These are phyloP conservation scores for Podospora appendiculata DNA, from an alignment of 495 filamentous ascomycete genomes.

Conservation along the genomic window DNA sequence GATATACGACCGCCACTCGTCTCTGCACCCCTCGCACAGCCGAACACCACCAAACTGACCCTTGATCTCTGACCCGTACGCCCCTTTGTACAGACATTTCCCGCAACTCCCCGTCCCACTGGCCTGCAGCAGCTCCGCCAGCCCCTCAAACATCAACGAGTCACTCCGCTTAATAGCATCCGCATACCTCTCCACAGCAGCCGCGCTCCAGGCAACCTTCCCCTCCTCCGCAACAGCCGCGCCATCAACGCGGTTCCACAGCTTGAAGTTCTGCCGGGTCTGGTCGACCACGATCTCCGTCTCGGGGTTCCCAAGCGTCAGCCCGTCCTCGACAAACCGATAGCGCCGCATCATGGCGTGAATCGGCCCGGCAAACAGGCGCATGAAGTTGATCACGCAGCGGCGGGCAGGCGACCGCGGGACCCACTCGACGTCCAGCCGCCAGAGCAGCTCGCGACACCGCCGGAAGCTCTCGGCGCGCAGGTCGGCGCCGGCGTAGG, in stretches of 20 bases:
- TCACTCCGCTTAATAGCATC: conserved; percentile 1
- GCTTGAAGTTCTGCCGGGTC: conserved; percentile 10
- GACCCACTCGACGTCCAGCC: conserved; percentile 9
- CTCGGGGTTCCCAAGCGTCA: conserved; percentile 10
- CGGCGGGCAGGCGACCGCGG: neutral
- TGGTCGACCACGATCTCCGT: conserved; percentile 7
- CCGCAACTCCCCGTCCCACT: neutral
- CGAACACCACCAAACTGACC: neutral
- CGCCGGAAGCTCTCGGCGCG: conserved; percentile 3
- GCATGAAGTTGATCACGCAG: conserved; percentile 9
- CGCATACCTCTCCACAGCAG: neutral
- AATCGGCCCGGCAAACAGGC: conserved; percentile 14
- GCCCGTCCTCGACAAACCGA: conserved; percentile 15
- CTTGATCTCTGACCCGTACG: neutral
- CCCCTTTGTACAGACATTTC: neutral
- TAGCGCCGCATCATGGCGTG: conserved; percentile 19
- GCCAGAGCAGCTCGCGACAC: conserved; percentile 15
- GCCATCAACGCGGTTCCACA: conserved; percentile 12
- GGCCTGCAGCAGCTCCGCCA: conserved; percentile 7
- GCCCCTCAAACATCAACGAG: conserved; percentile 8
- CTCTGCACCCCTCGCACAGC: neutral
- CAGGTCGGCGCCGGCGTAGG: conserved; percentile 2
- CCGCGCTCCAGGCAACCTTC: neutral
- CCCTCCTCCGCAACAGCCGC: neutral
- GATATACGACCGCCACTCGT: neutral